phyloP scores from a whole-genome alignment of 73 alveolate species.

The Stentor roeselii region DNA sequence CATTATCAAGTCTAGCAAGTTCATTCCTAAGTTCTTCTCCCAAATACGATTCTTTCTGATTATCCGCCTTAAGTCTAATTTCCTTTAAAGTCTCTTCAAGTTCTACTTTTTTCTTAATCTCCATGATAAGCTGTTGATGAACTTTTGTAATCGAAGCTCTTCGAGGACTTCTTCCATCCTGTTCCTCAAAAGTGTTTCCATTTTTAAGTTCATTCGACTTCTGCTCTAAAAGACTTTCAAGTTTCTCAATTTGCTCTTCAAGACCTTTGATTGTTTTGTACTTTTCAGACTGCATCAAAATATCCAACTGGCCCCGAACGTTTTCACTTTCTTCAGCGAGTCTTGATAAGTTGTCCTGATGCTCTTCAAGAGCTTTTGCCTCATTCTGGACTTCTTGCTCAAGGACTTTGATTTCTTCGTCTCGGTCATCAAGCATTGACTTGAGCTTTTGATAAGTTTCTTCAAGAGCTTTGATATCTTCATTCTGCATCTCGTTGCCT shows the following conservation, averaged over 20 bases:
- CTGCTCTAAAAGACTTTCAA: not conserved
- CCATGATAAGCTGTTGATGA: slow-evolving; percentile 1
- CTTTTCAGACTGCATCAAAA: not conserved
- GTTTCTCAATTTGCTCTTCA: not conserved
- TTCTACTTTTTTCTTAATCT: not conserved
- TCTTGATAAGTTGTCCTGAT: not conserved
- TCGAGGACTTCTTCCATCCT: not conserved
- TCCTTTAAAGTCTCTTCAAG: not conserved
- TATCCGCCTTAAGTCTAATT: not conserved
- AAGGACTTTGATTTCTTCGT: not conserved
- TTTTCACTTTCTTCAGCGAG: not conserved
- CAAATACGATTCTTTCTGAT: not conserved
- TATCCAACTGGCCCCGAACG: not conserved
- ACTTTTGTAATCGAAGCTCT: not conserved
- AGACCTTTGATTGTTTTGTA: not conserved
- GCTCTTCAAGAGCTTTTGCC: not conserved
- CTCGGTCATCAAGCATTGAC: not conserved
- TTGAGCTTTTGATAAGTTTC: not conserved
- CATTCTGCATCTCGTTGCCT: slow-evolving; percentile 14
- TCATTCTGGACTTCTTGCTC: not conserved
- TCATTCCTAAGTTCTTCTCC: slow-evolving; percentile 1
- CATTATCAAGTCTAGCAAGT: not conserved
- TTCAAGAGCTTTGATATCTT: not conserved
- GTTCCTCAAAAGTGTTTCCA: not conserved
- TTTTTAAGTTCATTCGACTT: not conserved